These are phyloP conservation scores for Paraphaeosphaeria sporulosa DNA, from an alignment of 2,329 filamentous ascomycete species.

Conservation along the genomic window DNA sequence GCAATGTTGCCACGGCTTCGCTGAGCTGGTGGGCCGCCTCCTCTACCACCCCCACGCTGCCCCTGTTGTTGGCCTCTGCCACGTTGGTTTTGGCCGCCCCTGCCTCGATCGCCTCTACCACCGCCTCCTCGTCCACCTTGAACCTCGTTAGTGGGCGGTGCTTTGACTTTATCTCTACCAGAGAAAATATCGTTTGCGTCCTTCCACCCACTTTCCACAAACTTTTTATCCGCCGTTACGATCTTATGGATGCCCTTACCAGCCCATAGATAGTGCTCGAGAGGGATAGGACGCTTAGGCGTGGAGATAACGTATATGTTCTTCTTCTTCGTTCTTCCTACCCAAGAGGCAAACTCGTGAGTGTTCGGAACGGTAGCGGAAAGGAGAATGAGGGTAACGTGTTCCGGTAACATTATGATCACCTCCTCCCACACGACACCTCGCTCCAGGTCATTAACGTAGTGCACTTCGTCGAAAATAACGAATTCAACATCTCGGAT, in stretches of 20 bases:
- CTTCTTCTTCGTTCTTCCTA: slow-evolving; percentile 96
- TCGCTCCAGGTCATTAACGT: slow-evolving; percentile 94
- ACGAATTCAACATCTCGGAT: slow-evolving; percentile 98
- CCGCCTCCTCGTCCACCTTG: slow-evolving; percentile 62
- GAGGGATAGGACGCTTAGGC: slow-evolving; percentile 88
- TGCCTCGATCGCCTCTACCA: slow-evolving; percentile 53
- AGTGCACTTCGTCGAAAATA: slow-evolving; percentile 98
- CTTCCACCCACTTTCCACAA: slow-evolving; percentile 93
- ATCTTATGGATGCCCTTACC: slow-evolving; percentile 93
- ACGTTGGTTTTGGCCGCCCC: slow-evolving; percentile 61
- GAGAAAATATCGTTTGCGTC: slow-evolving; percentile 84
- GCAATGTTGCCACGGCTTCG: slow-evolving; percentile 85
- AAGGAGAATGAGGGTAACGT: slow-evolving; percentile 92
- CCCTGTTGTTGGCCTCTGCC: slow-evolving; percentile 55
- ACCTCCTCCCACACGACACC: slow-evolving; percentile 99
- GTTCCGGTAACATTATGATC: slow-evolving; percentile 98
- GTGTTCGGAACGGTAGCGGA: slow-evolving; percentile 98
- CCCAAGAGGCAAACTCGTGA: slow-evolving; percentile 97
- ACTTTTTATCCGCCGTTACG: slow-evolving; percentile 89
- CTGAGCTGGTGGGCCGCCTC: slow-evolving; percentile 62
- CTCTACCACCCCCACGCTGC: slow-evolving; percentile 57
- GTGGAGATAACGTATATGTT: slow-evolving; percentile 99
- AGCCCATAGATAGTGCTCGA: slow-evolving; percentile 97
- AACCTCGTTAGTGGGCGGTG: slow-evolving; percentile 60
- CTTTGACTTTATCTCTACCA: slow-evolving; percentile 79